Evolutionary conservation across 345 rosid genomes (phyloP).

Genomic region (Linum tenue): DNA sequence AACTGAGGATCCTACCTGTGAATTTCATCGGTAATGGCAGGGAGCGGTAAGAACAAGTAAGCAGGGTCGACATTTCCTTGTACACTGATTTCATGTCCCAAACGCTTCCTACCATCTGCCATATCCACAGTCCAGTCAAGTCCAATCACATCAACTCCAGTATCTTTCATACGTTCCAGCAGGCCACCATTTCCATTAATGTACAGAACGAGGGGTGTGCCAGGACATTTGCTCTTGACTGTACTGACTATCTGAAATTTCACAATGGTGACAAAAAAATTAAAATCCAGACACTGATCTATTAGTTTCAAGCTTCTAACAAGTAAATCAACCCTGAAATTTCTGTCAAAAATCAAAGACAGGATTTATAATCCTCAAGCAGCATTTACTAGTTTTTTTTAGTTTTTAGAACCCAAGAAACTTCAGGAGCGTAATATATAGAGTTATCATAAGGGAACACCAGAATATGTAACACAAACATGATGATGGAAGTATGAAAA

Average conservation of each 20-base stretch:
- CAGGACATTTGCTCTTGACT: constrained; percentile 64
- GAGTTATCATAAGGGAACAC: neutral
- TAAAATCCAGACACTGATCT: neutral
- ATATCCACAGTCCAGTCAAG: constrained; percentile 96
- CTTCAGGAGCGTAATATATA: neutral
- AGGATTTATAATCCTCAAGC: too few species aligned
- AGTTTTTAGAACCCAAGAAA: neutral
- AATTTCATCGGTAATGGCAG: constrained; percentile 75
- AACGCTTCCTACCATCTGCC: constrained; percentile 76
- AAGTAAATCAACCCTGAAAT: too few species aligned
- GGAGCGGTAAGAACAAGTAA: constrained; percentile 63
- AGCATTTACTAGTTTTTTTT: too few species aligned
- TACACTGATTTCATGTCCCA: constrained; percentile 56
- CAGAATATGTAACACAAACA: neutral
- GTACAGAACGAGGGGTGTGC: constrained; percentile 78
- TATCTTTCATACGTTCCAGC: constrained; percentile 81
- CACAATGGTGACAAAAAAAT: neutral
- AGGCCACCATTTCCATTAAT: constrained; percentile 94
- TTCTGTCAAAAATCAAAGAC: neutral
- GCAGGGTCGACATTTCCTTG: constrained; percentile 96
- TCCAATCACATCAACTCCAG: constrained; percentile 87
- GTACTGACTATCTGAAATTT: constrained; percentile 46
- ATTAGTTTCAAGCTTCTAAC: too few species aligned
- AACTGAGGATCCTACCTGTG: constrained; percentile 30
- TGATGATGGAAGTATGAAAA: neutral